phyloP scores from a whole-genome alignment of 768 basidiomycete species.

The Termitomyces sp. region DNA sequence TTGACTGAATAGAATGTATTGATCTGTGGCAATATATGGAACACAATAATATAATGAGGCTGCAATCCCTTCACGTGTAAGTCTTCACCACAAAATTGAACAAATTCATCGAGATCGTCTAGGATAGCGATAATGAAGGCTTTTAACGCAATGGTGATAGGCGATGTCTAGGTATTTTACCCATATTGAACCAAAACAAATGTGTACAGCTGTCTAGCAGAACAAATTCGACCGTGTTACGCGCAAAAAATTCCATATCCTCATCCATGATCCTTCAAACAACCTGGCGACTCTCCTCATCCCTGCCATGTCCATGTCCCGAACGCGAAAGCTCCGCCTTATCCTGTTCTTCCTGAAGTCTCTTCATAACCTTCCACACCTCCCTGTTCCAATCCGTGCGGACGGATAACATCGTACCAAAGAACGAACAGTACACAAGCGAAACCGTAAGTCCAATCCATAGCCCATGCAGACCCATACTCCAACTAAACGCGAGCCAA shows the following conservation, averaged over 20 bases:
- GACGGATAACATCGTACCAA: slow-evolving; percentile 53
- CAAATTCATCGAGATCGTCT: not conserved
- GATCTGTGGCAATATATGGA: too few species aligned
- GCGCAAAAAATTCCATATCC: not conserved
- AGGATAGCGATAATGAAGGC: not conserved
- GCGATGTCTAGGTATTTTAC: not conserved
- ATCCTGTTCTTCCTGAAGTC: slow-evolving; percentile 45
- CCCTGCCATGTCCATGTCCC: not conserved
- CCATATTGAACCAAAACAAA: not conserved
- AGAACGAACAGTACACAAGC: slow-evolving; percentile 49
- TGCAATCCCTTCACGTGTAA: too few species aligned
- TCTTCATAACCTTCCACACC: slow-evolving; percentile 53
- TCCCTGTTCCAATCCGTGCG: slow-evolving; percentile 67
- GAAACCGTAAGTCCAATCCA: slow-evolving; percentile 81
- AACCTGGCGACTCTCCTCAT: not conserved
- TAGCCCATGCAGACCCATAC: slow-evolving; percentile 63
- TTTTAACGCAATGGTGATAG: not conserved
- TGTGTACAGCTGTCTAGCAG: not conserved
- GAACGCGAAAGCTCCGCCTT: slow-evolving; percentile 9
- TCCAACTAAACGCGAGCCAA: slow-evolving; percentile 62
- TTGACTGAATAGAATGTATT: too few species aligned
- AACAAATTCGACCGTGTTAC: not conserved
- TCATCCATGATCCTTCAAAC: not conserved
- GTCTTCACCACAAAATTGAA: not conserved
- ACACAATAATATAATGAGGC: too few species aligned